Percentiles rank a stretch among this genome's conserved stretches.
phyloP scores from a whole-genome alignment of 2,329 filamentous ascomycete species.

The Exophiala phaeomuriformis region DNA sequence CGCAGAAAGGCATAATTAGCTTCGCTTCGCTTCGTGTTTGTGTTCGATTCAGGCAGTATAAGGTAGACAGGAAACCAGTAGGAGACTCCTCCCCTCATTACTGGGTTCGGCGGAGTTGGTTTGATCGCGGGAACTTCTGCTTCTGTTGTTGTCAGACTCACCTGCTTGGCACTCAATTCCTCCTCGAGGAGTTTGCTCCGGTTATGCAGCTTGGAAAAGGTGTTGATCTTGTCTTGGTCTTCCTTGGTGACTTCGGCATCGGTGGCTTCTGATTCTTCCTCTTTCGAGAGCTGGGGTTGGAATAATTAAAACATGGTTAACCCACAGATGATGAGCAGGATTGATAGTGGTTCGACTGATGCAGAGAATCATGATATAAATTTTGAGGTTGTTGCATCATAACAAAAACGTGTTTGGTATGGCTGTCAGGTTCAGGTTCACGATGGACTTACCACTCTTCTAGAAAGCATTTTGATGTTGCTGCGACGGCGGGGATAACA shows the following conservation, averaged over 20 bases:
- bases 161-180: constrained; percentile 70
- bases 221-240: constrained; percentile 98
- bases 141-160: constrained; percentile 37
- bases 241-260: constrained; percentile 92
- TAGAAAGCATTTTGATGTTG: constrained; percentile 6
- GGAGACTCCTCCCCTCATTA: too few species aligned
- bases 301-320: background rate
- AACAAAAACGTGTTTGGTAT: background rate
- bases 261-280: constrained; percentile 70
- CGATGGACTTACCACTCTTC: constrained; percentile 9
- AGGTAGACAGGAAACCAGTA: too few species aligned
- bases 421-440: background rate
- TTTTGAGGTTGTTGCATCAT: background rate
- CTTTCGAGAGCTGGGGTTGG: constrained; percentile 68
- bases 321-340: background rate
- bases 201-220: constrained; percentile 89
- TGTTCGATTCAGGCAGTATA: background rate
- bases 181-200: constrained; percentile 72
- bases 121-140: too few species aligned
- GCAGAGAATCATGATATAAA: background rate
- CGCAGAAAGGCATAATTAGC: too few species aligned
- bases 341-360: background rate
- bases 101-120: too few species aligned
- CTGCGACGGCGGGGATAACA: too few species aligned
- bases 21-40: too few species aligned